A percentile compares a stretch with the other conserved stretches of the same genome.
These are phyloP conservation scores for Chaetomium globosum DNA, from an alignment of 2,329 filamentous ascomycete genomes.

Conservation along the genomic window DNA sequence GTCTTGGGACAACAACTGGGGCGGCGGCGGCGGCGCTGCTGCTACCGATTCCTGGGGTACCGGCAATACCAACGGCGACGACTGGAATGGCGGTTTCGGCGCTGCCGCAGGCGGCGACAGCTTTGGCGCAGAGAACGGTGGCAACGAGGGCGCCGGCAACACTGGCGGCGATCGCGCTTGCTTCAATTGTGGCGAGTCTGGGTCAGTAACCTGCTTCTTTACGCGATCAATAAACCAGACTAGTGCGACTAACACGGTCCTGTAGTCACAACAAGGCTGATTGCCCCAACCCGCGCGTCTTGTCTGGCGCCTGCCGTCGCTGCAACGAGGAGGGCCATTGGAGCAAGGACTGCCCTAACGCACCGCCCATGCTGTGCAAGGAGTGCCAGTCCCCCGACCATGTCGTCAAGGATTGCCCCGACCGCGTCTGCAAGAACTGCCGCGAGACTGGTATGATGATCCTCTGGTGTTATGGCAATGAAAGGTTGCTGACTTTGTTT, in stretches of 20 bases:
- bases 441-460: conserved; percentile 61
- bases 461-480: conserved; percentile 19
- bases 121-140: conserved; percentile 27
- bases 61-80: conserved; percentile 3
- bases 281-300: conserved; percentile 58
- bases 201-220: conserved; percentile 41
- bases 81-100: conserved; percentile 16
- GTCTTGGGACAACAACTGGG: conserved; percentile 17
- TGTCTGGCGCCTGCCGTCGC: conserved; percentile 44
- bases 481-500: conserved; percentile 20
- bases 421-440: conserved; percentile 62
- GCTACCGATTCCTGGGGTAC: conserved; percentile 4
- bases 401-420: conserved; percentile 56
- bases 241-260: conserved; percentile 12
- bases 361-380: conserved; percentile 43
- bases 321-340: conserved; percentile 58
- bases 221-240: conserved; percentile 19
- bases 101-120: conserved; percentile 23
- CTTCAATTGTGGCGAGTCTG: conserved; percentile 62
- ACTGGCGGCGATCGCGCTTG: conserved; percentile 45
- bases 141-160: conserved; percentile 40
- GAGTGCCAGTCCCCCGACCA: conserved; percentile 54
- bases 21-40: conserved; percentile 22
- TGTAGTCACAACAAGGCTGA: conserved; percentile 64
- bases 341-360: conserved; percentile 60